Base-by-base conservation (phyloP, 2,329 filamentous ascomycete species). In the Zasmidium citrigriseum region DNA sequence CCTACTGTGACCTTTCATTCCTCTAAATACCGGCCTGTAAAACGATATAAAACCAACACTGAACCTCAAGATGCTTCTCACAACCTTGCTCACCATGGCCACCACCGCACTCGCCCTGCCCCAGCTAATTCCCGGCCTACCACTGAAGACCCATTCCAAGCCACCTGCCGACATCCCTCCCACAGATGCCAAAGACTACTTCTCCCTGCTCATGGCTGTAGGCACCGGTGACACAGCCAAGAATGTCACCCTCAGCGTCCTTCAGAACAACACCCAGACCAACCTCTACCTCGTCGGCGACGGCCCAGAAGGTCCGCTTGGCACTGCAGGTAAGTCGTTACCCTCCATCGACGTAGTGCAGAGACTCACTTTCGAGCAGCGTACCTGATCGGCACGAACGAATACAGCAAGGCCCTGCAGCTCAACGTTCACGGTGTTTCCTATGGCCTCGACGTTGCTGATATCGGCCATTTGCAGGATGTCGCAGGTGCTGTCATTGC, bases 401-500 rank as follows among this genome's bases (percentile, higher is more conserved):
- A 27, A 16, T 27, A 34, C 29, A 50, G 20, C n/a, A 27, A 20
- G 4, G 54, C 46, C 16, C 46, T 55, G 3, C 46, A 55, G 9
- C 54, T 55, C n/a, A 34, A 55, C 25, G 54, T 55, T 4, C 14
- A 23, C 11, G 46, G 29, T n/a, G 16, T 24, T 9, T 9, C 46
- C 5, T 55, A 55, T 41, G 54, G 54, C 12, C 46, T 55, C 11
- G 25, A 20, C 2, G 46, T 55, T 12, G 21, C 22, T 12, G 46
- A 49, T 14, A 49, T 27, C 16, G 46, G 46, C 20, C 11, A 49
- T 25, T 44, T 50, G 27, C 54, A 55, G 14, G 29, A 22, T 18
- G 20, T 50, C 29, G 54, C 54, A n/a, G 47, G 50, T 23, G 41
- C 21, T 18, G 46, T 55, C 14, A 22, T 29, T 3, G 54, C 54